Evolutionary conservation across 345 rosid species (phyloP).

Genomic region (Eucalyptus melliodora): DNA sequence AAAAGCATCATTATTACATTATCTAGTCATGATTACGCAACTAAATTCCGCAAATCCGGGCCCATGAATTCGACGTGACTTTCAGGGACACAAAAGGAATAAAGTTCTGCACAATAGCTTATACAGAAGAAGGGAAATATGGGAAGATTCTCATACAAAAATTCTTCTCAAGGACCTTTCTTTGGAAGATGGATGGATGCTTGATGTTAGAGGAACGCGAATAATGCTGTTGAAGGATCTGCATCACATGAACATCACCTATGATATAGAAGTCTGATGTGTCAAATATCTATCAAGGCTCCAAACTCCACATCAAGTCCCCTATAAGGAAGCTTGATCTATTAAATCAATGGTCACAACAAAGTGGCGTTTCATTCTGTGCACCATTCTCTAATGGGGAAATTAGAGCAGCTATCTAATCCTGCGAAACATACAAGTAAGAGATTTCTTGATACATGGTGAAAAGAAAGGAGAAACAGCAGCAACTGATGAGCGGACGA

Average conservation of each 20-base stretch:
- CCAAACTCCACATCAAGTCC: background rate
- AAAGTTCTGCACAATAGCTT: background rate
- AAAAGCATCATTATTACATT: background rate
- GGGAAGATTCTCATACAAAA: background rate
- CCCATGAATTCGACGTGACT: background rate
- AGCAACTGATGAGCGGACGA: background rate
- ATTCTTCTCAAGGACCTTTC: background rate
- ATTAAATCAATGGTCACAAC: background rate
- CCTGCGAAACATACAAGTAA: background rate
- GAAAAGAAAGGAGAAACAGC: background rate
- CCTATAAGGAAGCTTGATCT: background rate
- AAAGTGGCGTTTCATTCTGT: background rate
- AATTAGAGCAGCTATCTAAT: background rate
- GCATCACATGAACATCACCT: background rate
- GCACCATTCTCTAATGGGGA: background rate
- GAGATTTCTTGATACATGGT: background rate
- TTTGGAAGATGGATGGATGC: background rate
- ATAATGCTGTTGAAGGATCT: background rate
- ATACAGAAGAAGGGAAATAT: background rate
- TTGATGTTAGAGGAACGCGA: background rate
- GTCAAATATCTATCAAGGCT: background rate
- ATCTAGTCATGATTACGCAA: background rate
- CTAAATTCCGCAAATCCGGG: background rate
- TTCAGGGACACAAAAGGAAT: background rate
- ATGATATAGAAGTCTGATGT: background rate